These are phyloP conservation scores for Pseudogymnoascus destructans DNA, from an alignment of 2,329 filamentous ascomycete species.

Conservation along the genomic window DNA sequence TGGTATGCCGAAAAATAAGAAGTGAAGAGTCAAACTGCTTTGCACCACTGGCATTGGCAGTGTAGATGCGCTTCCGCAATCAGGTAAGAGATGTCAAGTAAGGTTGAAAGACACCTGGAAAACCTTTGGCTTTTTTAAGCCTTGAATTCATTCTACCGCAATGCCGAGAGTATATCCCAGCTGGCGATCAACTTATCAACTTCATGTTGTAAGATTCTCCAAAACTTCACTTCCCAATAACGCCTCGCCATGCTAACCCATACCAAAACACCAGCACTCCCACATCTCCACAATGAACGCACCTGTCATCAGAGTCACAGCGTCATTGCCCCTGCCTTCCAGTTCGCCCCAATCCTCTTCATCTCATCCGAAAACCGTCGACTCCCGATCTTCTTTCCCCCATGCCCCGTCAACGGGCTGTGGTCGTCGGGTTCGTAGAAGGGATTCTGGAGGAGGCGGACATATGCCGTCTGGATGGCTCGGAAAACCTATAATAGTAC, in stretches of 20 bases:
- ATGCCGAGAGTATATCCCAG: background rate
- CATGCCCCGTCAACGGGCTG: slow-evolving; percentile 41
- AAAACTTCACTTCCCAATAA: background rate
- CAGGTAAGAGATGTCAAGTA: background rate
- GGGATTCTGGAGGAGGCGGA: slow-evolving; percentile 78
- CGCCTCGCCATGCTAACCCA: slow-evolving; percentile 4
- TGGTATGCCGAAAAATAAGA: background rate
- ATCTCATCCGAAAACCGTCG: slow-evolving; percentile 70
- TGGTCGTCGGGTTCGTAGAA: slow-evolving; percentile 89
- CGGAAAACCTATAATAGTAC: slow-evolving; percentile 53
- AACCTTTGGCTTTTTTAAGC: background rate
- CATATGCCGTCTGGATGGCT: slow-evolving; percentile 86
- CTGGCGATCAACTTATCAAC: background rate
- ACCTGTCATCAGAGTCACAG: background rate
- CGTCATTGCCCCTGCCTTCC: slow-evolving; percentile 50
- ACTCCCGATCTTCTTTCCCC: slow-evolving; percentile 64
- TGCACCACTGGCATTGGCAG: background rate
- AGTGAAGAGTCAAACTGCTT: background rate
- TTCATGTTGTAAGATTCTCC: background rate
- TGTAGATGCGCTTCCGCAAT: background rate
- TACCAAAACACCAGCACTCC: background rate
- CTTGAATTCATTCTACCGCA: background rate
- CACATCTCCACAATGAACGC: background rate
- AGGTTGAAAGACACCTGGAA: background rate
- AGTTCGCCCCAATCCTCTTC: slow-evolving; percentile 69